Base-by-base conservation (phyloP, 139 green algal genomes). In the Diplosphaera chodatii region DNA sequence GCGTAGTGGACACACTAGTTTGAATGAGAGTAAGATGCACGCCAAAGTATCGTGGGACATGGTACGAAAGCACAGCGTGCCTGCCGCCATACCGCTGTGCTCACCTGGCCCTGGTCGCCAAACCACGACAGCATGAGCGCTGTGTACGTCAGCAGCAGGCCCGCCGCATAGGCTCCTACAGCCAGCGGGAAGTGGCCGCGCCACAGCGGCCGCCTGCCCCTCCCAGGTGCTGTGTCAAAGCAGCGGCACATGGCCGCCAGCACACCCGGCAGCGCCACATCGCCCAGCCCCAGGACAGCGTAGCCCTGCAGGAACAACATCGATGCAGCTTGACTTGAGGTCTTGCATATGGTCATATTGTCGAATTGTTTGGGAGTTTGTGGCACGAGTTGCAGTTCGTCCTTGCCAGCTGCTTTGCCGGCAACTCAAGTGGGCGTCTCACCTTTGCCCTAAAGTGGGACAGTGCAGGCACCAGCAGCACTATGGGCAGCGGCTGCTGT, bases 121-220 rank as follows among this genome's bases (percentile, higher is more conserved):
- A 80, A 80, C 40, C 80, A 69, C 70, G 77, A 81, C 31, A 85
- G 65, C 37, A 80, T 72, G 8, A 97, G 80, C 33, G 91, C 94
- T 0, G 67, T 68, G 77, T 96, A 97, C 3, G 94, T 98, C 25
- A 92, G 64, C 40, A 89, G 6, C 63, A 99, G 78, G 3, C 94
- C 94, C 0, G 75, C 41, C 0, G 34, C 86, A 70, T 98, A 97
- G 22, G 72, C 85, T 0, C 73, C 41, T 20, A 86, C 70, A 15
- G 75, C 69, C 21, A 78, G 75, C 28, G 72, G 55, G 34, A 85
- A 90, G 74, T 93, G 94, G 66, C 64, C 64, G 34, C 55, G 34
- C 15, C 21, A 33, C 3, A n/a, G 8, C 0, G 31, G 34, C 2
- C 30, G 37, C 0, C 70, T 30, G 16, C 67, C 67, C 23, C 72